These are phyloP conservation scores for Lactarius hengduanensis DNA, from an alignment of 768 basidiomycete species.

Conservation along the genomic window DNA sequence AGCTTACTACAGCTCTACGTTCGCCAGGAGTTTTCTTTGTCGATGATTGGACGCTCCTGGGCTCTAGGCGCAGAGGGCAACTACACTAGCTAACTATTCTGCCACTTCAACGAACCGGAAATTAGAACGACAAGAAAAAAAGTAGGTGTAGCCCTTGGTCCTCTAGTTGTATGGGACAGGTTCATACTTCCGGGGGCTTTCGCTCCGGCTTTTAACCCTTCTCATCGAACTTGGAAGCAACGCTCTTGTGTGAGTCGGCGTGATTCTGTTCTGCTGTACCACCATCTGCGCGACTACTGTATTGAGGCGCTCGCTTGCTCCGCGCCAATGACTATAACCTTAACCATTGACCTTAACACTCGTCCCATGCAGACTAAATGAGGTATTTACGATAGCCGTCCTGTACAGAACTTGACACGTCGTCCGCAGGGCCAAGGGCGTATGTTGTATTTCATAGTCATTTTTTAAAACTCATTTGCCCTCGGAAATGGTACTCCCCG, in stretches of 20 bases:
- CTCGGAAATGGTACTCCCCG: background rate
- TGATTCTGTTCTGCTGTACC: background rate
- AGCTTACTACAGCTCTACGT: constrained; percentile 16
- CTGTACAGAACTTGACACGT: too few species aligned
- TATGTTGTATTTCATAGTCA: background rate
- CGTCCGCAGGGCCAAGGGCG: constrained; percentile 1
- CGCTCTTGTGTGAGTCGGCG: background rate
- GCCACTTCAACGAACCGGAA: background rate
- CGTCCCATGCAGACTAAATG: background rate
- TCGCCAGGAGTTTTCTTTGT: background rate
- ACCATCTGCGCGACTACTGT: background rate
- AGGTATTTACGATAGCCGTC: background rate
- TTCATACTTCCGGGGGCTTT: background rate
- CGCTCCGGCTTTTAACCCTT: background rate
- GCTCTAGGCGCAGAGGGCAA: background rate
- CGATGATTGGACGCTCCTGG: background rate
- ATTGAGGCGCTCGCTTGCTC: constrained; percentile 14
- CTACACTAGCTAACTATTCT: background rate
- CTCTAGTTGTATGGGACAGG: background rate
- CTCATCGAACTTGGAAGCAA: too few species aligned
- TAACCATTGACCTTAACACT: background rate
- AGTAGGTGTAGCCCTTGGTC: constrained; percentile 7
- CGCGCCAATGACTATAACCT: constrained; percentile 13
- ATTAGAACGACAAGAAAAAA: background rate
- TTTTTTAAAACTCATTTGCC: background rate